Evolutionary conservation across 2,329 filamentous ascomycete species (phyloP).

Genomic region (Juglanconis oblonga): DNA sequence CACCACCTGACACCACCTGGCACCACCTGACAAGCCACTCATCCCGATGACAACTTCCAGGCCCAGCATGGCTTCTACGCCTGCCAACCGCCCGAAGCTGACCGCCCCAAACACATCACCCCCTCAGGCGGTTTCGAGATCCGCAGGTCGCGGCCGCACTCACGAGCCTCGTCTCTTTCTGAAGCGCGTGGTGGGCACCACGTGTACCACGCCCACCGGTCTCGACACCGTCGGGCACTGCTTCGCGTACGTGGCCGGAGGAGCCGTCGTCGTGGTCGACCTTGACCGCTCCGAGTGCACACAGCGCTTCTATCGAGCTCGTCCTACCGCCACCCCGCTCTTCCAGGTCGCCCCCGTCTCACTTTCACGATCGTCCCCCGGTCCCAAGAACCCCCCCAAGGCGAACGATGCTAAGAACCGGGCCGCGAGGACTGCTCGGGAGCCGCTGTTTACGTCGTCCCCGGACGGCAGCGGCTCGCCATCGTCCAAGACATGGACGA

Average conservation of each 20-base stretch:
- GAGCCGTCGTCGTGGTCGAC: conserved; percentile 85
- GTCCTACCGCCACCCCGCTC: conserved; percentile 70
- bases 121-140: conserved; percentile 59
- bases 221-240: conserved; percentile 77
- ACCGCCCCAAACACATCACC: conserved; percentile 78
- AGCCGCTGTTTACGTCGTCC: conserved; percentile 42
- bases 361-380: conserved; percentile 45
- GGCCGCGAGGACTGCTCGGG: conserved; percentile 43
- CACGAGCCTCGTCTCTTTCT: conserved; percentile 65
- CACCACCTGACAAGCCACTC: neutral
- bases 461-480: conserved; percentile 61
- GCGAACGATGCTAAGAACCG: conserved; percentile 62
- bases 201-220: conserved; percentile 76
- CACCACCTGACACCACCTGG: neutral
- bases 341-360: conserved; percentile 54
- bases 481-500: conserved; percentile 74
- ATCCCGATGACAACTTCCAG: neutral
- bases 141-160: conserved; percentile 52
- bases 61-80: conserved; percentile 55
- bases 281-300: conserved; percentile 65
- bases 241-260: conserved; percentile 91
- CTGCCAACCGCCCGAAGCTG: conserved; percentile 60
- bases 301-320: conserved; percentile 88
- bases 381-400: conserved; percentile 55
- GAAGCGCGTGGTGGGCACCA: conserved; percentile 86